Percentiles rank a stretch among this genome's conserved stretches.
These are phyloP conservation scores for Lyophyllum shimeji DNA, from an alignment of 768 basidiomycete genomes.

Conservation along the genomic window DNA sequence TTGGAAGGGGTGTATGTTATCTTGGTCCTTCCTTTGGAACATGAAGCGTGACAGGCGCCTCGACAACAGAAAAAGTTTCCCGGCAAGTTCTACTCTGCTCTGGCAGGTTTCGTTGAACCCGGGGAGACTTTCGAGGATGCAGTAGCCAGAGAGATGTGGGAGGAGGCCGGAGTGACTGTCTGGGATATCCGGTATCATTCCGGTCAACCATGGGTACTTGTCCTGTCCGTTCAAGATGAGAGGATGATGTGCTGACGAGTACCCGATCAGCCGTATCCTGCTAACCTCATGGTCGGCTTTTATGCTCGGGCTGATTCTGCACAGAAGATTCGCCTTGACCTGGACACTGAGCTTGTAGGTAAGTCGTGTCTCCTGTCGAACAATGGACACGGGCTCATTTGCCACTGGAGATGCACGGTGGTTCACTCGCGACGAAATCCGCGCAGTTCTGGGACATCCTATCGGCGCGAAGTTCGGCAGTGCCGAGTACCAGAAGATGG, in stretches of 20 bases:
- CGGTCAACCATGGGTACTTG: constrained; percentile 78
- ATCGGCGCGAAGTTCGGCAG: constrained; percentile 48
- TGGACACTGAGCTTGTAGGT: constrained; percentile 97
- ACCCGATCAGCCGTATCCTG: constrained; percentile 74
- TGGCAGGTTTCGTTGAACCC: constrained; percentile 94
- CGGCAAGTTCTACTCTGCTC: constrained; percentile 76
- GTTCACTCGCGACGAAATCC: constrained; percentile 78
- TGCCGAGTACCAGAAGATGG: constrained; percentile 50
- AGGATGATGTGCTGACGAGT: constrained; percentile 2
- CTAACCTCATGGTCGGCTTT: constrained; percentile 89
- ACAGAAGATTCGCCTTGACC: constrained; percentile 75
- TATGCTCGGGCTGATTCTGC: constrained; percentile 76
- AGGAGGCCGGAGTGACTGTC: constrained; percentile 91
- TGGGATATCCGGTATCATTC: constrained; percentile 85
- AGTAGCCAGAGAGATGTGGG: constrained; percentile 90
- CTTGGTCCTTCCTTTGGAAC: neutral
- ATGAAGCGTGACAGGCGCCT: constrained; percentile 1
- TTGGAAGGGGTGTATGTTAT: constrained; percentile 77
- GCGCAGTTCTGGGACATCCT: constrained; percentile 56
- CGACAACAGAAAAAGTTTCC: constrained; percentile 59
- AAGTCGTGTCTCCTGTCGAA: constrained; percentile 17
- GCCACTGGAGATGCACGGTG: constrained; percentile 73
- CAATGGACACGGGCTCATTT: neutral
- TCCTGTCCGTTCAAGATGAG: neutral
- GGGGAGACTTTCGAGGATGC: constrained; percentile 95